Conservation (phyloP, 2,329 filamentous ascomycete genomes). For the Venturia oleaginea region DNA sequence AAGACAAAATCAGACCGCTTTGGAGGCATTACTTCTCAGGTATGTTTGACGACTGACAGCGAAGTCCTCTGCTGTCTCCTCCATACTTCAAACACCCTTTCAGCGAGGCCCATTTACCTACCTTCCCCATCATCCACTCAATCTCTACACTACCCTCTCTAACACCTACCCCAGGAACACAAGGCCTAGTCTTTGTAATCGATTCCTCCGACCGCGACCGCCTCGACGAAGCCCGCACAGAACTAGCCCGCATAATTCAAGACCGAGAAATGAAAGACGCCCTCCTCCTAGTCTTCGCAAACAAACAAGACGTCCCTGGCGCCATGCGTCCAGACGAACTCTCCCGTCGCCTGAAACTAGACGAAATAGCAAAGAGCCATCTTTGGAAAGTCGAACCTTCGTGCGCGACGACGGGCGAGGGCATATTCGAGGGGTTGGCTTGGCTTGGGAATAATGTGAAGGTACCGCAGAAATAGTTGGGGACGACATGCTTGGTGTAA, state of each 20-base stretch:
- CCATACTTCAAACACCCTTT: constrained; percentile 18
- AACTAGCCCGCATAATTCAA: constrained; percentile 97
- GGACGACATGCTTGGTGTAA: constrained; percentile 8
- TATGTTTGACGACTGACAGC: constrained; percentile 31
- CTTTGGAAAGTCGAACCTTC: constrained; percentile 47
- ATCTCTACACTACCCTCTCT: not conserved
- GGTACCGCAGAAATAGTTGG: constrained; percentile 28
- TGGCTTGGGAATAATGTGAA: constrained; percentile 45
- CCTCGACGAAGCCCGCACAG: constrained; percentile 92
- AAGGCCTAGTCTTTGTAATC: constrained; percentile 99
- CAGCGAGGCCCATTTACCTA: not conserved
- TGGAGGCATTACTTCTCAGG: constrained; percentile 99
- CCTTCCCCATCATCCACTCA: not conserved
- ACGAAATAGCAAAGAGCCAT: constrained; percentile 43
- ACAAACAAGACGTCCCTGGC: constrained; percentile 94
- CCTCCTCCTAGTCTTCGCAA: constrained; percentile 93
- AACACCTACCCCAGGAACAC: constrained; percentile 52
- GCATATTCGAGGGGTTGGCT: constrained; percentile 44
- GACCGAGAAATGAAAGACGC: constrained; percentile 98
- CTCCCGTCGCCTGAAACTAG: constrained; percentile 38
- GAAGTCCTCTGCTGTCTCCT: constrained; percentile 18
- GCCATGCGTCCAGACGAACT: constrained; percentile 44
- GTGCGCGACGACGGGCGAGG: constrained; percentile 44
- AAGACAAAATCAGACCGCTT: constrained; percentile 99
- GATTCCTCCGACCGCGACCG: constrained; percentile 98